Percentiles rank a stretch among this genome's conserved stretches.
phyloP scores from a whole-genome alignment of 768 basidiomycete genomes.

The Plicaturopsis crispa region DNA sequence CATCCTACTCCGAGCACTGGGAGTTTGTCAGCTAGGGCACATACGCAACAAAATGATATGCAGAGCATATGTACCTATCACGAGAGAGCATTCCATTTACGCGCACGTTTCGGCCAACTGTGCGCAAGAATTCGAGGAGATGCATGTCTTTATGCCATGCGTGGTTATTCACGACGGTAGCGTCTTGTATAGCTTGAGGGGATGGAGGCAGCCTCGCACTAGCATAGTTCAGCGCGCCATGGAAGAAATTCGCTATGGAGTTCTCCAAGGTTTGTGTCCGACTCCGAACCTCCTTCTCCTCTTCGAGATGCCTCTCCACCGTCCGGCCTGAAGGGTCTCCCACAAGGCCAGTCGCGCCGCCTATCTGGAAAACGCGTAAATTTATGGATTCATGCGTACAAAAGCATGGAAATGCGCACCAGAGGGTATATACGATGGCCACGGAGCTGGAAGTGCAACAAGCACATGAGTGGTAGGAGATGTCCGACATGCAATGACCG shows the following conservation, averaged over 20 bases:
- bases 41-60: background rate
- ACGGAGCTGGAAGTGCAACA: slow-evolving; percentile 82
- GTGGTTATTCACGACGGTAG: slow-evolving; percentile 56
- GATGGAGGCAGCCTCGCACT: slow-evolving; percentile 18
- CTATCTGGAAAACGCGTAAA: slow-evolving; percentile 53
- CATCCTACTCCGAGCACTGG: slow-evolving; percentile 78
- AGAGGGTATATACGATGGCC: slow-evolving; percentile 82
- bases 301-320: slow-evolving; percentile 69
- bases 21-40: background rate
- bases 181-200: slow-evolving; percentile 9
- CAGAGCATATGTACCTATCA: slow-evolving; percentile 58
- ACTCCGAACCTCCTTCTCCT: slow-evolving; percentile 44
- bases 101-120: slow-evolving; percentile 70
- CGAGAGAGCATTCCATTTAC: slow-evolving; percentile 87
- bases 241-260: slow-evolving; percentile 70
- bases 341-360: slow-evolving; percentile 92
- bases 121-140: slow-evolving; percentile 79
- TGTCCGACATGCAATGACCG: slow-evolving; percentile 89
- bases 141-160: slow-evolving; percentile 72
- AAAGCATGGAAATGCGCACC: slow-evolving; percentile 38
- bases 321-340: slow-evolving; percentile 93
- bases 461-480: slow-evolving; percentile 76
- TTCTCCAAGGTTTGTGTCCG: slow-evolving; percentile 61
- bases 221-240: slow-evolving; percentile 57
- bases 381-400: background rate